Percentiles rank a stretch among this genome's conserved stretches.
Evolutionary conservation across 306 rosid genomes (phyloP).

Genomic region (Casuarina glauca): DNA sequence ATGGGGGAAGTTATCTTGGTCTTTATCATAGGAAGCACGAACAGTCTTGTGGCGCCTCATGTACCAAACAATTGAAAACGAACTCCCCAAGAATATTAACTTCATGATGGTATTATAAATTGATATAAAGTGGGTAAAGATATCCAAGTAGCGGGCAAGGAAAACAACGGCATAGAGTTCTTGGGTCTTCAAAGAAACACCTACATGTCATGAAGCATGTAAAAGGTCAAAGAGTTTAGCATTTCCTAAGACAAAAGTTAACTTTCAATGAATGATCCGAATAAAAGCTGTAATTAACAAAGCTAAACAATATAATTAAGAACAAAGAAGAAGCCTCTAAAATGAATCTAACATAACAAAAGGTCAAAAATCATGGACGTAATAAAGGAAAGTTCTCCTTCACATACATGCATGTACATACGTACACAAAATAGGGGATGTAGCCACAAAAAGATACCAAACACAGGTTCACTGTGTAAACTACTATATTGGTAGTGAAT

Average conservation of each 20-base stretch:
- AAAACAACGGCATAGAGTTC: conserved; percentile 87
- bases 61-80: conserved; percentile 92
- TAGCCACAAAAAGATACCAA: not conserved
- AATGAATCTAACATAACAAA: not conserved
- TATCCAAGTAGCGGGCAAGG: conserved; percentile 78
- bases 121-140: conserved; percentile 56
- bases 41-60: conserved; percentile 76
- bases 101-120: conserved; percentile 78
- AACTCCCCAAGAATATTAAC: conserved; percentile 84
- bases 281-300: not conserved
- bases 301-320: not conserved
- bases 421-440: not conserved
- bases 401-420: not conserved
- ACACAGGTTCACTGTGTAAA: no score
- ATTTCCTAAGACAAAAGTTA: not conserved
- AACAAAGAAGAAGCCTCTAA: not conserved
- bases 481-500: no score
- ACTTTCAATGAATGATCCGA: not conserved
- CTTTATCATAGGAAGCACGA: conserved; percentile 84
- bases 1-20: conserved; percentile 85
- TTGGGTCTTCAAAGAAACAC: conserved; percentile 88
- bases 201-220: conserved; percentile 39
- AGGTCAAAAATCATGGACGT: not conserved
- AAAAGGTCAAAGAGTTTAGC: conserved; percentile 21
- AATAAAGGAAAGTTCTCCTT: not conserved